These are phyloP conservation scores for Orbilia javanica DNA, from an alignment of 2,329 filamentous ascomycete species.

Conservation along the genomic window DNA sequence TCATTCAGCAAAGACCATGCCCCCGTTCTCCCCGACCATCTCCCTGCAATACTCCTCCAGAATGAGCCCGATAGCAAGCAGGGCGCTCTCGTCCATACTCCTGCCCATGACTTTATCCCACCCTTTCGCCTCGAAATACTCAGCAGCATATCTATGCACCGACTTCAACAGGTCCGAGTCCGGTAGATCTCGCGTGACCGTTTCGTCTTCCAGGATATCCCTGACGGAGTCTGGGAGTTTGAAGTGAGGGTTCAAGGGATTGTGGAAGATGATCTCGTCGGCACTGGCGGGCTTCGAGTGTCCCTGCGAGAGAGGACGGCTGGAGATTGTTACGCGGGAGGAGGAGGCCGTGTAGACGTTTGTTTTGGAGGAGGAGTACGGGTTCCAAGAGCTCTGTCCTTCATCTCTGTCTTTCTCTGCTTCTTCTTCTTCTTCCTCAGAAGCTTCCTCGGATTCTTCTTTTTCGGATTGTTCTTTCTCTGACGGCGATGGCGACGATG, in stretches of 20 bases:
- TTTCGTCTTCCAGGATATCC: slow-evolving; percentile 20
- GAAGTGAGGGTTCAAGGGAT: slow-evolving; percentile 24
- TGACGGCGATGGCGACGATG: neutral
- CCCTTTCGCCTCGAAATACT: slow-evolving; percentile 71
- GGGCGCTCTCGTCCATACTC: slow-evolving; percentile 82
- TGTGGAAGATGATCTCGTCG: slow-evolving; percentile 55
- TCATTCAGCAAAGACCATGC: slow-evolving; percentile 78
- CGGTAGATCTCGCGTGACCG: slow-evolving; percentile 69
- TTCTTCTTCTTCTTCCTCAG: neutral
- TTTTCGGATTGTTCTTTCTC: neutral
- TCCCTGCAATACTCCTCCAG: slow-evolving; percentile 77
- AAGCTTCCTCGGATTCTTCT: neutral
- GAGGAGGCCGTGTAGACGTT: slow-evolving; percentile 51
- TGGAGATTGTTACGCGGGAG: slow-evolving; percentile 27
- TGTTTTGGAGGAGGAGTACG: slow-evolving; percentile 29
- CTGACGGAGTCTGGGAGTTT: slow-evolving; percentile 27
- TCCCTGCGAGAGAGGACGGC: slow-evolving; percentile 21
- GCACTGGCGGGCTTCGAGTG: slow-evolving; percentile 40
- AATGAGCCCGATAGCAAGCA: slow-evolving; percentile 80
- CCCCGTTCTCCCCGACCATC: slow-evolving; percentile 74
- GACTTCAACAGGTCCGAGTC: slow-evolving; percentile 77
- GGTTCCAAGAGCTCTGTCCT: neutral
- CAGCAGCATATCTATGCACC: slow-evolving; percentile 76
- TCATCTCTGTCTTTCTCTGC: neutral
- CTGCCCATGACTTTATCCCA: slow-evolving; percentile 66